A percentile compares a stretch with the other conserved stretches of the same genome.
These are phyloP conservation scores for Citrus sp. DNA, from an alignment of 345 rosid species.

Conservation along the genomic window DNA sequence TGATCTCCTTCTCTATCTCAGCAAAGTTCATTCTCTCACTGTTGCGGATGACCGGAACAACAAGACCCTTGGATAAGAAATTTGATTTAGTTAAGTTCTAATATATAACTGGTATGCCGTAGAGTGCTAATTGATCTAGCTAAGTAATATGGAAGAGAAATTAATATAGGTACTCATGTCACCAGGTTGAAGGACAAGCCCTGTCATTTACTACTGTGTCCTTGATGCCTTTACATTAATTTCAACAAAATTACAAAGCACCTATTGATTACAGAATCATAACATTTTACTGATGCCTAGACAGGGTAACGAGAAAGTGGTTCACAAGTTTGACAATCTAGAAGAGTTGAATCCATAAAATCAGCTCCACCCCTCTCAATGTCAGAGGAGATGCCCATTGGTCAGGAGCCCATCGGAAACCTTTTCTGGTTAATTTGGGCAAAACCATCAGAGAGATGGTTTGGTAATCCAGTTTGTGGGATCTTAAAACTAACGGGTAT, in stretches of 20 bases:
- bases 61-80: conserved; percentile 64
- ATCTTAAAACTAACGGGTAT: not conserved
- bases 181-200: not conserved
- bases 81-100: not conserved
- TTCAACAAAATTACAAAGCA: not conserved
- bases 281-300: not conserved
- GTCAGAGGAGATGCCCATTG: not conserved
- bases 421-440: not conserved
- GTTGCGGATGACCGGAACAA: conserved; percentile 77
- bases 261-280: not conserved
- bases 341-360: not conserved
- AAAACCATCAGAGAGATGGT: not conserved
- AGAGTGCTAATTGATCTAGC: not conserved
- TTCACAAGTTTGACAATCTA: not conserved
- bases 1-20: conserved; percentile 87
- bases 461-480: not conserved
- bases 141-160: not conserved
- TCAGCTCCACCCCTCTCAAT: not conserved
- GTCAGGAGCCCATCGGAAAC: not conserved
- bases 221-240: not conserved
- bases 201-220: not conserved
- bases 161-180: not conserved
- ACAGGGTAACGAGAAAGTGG: not conserved
- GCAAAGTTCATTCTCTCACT: conserved; percentile 78
- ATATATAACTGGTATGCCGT: not conserved